Base-by-base conservation (phyloP, 164 flowering plant genomes). In the Brasenia schreberi region DNA sequence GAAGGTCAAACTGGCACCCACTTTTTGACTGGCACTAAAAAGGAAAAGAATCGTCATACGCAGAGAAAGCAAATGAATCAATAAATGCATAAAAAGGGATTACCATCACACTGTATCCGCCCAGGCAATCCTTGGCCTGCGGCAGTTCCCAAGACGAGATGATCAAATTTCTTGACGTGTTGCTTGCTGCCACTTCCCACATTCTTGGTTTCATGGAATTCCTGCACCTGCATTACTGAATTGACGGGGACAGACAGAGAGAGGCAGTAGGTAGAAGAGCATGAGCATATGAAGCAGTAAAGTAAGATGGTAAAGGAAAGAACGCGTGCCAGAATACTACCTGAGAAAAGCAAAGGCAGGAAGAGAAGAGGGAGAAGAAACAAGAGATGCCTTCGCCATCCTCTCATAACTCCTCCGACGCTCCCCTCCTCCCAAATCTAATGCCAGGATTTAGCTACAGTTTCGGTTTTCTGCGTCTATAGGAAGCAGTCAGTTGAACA, bases 31-130 rank as follows among this genome's bases (percentile, higher is more conserved):
- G 27, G 27, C 27, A 23, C 27, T 23, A 23, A 23, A 23, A 23
- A 23, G 27, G 27, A 23, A 23, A 23, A 23, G 27, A 23, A 23
- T 23, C 27, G 27, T 2, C 27, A 23, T 23, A 23, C 27, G 27
- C 27, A 23, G 27, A 23, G 27, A 23, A 23, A 23, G 27, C 27
- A 23, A 23, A 23, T 23, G 27, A 23, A 23, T 23, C 27, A 23
- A 23, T 23, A 23, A 23, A 23, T 23, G 27, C 27, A 23, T 23
- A 23, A 45, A 9, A 33, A 7, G 53, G 53, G 12, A 45, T 1
- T 45, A 89, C 97, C 98, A 77, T 78, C 79, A 82, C 98, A 93
- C 69, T 90, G 98, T 78, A 93, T 76, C 42, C 96, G 97, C 74
- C 86, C 75, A 1, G 62, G 82, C 74, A 86, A 77, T 52, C 97